A percentile compares a stretch with the other conserved stretches of the same genome.
These are phyloP conservation scores for Dothiorella sarmentorum DNA, from an alignment of 2,329 filamentous ascomycete genomes.

Conservation along the genomic window DNA sequence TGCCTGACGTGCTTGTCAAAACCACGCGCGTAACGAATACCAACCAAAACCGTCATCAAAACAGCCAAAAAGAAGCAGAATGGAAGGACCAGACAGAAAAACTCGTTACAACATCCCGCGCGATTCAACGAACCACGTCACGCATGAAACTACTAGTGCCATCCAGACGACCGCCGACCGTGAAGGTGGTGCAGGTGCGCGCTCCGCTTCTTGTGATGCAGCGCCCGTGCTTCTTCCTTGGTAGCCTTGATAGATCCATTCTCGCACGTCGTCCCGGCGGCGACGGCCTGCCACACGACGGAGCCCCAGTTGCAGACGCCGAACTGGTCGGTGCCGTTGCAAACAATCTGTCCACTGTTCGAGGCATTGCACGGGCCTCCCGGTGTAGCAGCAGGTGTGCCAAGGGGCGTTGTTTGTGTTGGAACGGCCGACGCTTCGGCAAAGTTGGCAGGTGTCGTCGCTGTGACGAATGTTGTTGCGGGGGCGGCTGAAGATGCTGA, in stretches of 20 bases:
- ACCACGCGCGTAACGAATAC: too few relatives aligned
- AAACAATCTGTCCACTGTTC: not conserved
- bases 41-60: too few relatives aligned
- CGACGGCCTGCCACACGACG: conserved; percentile 34
- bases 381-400: not conserved
- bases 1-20: too few relatives aligned
- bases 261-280: conserved; percentile 43
- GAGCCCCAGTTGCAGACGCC: conserved; percentile 43
- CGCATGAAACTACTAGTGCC: too few relatives aligned
- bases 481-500: conserved; percentile 28
- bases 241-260: conserved; percentile 39
- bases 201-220: too few relatives aligned
- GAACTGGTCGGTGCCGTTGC: conserved; percentile 38
- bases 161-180: not conserved
- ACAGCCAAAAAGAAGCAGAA: too few relatives aligned
- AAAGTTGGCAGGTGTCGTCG: not conserved
- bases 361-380: not conserved
- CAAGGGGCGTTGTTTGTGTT: not conserved
- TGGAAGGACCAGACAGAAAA: too few relatives aligned
- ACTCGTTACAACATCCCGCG: too few relatives aligned
- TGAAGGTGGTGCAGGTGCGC: too few relatives aligned
- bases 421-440: too few relatives aligned
- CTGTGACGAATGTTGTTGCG: not conserved
- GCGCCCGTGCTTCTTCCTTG: not conserved
- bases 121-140: too few relatives aligned